Evolutionary conservation across 2,329 filamentous ascomycete species (phyloP).

Genomic region (Ascochyta clinopodiicola): DNA sequence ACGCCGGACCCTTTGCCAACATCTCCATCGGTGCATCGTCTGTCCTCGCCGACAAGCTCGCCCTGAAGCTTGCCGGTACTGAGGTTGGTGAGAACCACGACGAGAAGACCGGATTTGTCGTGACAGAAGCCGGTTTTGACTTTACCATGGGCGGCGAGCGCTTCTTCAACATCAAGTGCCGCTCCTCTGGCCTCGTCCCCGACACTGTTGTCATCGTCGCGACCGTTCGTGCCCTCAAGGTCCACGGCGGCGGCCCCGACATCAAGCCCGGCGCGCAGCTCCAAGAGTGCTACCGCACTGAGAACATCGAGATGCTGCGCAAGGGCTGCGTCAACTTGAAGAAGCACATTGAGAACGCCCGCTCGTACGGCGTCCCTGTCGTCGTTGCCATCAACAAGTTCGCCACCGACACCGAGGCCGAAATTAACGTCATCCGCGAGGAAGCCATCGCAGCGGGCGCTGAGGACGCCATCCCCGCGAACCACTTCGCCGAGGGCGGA

Average conservation of each 20-base stretch:
- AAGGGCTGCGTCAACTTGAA: constrained; percentile 91
- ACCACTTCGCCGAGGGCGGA: constrained; percentile 97
- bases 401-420: constrained; percentile 89
- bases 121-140: constrained; percentile 97
- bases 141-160: constrained; percentile 99
- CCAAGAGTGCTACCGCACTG: constrained; percentile 86
- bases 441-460: constrained; percentile 91
- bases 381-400: constrained; percentile 98
- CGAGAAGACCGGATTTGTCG: constrained; percentile 86
- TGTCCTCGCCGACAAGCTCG: constrained; percentile 92
- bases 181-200: constrained; percentile 87
- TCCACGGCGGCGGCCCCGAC: constrained; percentile 94
- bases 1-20: constrained; percentile 97
- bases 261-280: constrained; percentile 86
- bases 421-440: constrained; percentile 86
- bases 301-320: constrained; percentile 91
- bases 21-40: constrained; percentile 98
- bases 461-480: constrained; percentile 89
- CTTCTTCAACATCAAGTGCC: constrained; percentile 99
- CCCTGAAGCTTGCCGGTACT: constrained; percentile 92
- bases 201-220: constrained; percentile 95
- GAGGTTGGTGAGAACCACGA: constrained; percentile 87
- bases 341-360: constrained; percentile 94
- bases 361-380: constrained; percentile 87
- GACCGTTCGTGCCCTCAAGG: constrained; percentile 93